Base-by-base conservation (phyloP, 768 basidiomycete genomes). In the Tylopilus plumbeoviolaceoides region DNA sequence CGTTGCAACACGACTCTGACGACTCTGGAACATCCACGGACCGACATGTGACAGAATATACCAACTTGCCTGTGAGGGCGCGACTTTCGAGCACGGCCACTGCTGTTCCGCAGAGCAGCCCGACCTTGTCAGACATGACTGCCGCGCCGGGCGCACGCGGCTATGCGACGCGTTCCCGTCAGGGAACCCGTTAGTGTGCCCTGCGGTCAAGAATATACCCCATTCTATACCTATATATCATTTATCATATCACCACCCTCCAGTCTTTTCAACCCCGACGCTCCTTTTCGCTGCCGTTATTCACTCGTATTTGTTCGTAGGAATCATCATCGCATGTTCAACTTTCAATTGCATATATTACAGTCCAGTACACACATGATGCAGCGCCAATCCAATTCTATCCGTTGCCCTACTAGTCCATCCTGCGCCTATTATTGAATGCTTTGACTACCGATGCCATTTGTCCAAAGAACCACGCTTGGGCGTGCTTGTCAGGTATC, bases 391-490 rank as follows among this genome's bases (percentile, higher is more conserved):
- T 59, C 33, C 27, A 18, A n/a, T 52, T 53, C 56, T 59, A 65
- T 59, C 51, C 23, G 20, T 49, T 41, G 35, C 39, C 14, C 40
- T 42, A 38, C 58, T 62, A 70, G 65, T 87, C 87, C 84, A 90
- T 89, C 63, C 87, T 78, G 64, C 82, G 78, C 53, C 77, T 80
- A 39, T 82, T 77, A 70, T 91, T 91, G 69, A 85, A 90, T 36
- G 80, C 68, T 64, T 87, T 89, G 20, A 91, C 89, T 41, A 91
- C 85, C 9, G 78, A 76, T 23, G 84, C 84, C 38, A 91, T 80
- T 62, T 88, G 83, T 21, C 76, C 77, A 69, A 90, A 91, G 72
- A 91, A 90, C 89, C 89, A 91, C 7, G 76, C 74, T 70, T 87
- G 86, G 5, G 87, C 79, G 25, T 73, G 70, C 69, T 87, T 87